Evolutionary conservation across 164 flowering plant genomes (phyloP), one percentile per base, ranked within the genome.

Genomic region (Tetrastigma voinierianum): DNA sequence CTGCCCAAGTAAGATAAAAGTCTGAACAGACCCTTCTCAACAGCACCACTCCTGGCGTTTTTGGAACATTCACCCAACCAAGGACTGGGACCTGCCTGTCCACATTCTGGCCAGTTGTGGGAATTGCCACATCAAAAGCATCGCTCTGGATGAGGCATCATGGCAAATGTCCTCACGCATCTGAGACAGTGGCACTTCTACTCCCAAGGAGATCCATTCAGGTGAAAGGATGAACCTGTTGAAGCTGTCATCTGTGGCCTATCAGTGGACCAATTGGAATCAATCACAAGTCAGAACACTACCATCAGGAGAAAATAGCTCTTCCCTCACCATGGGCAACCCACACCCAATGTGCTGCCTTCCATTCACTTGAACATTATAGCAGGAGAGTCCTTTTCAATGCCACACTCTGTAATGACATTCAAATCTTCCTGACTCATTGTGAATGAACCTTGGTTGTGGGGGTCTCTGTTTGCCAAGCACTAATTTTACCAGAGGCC

Each of bases 71-170:
- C 64, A 59, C n/a, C n/a, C 71, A 91, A 69, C 98, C 96, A 90
- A 10, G 98, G 97, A 70, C 98, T 91, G 1, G 98, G 97, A 16
- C 95, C 96, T 69, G 74, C 85, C 82, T 85, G 48, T 87, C 90
- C 59, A 90, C 87, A 46, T 83, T 59, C 95, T 95, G 95, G 98
- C 97, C 97, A 93, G 1, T n/a, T n/a, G n/a, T 1, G 98, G 97
- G 69, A 74, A 93, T 73, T 93, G 97, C 98, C 97, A 91, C 98
- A 91, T 91, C 73, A 91, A 64, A 91, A 91, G 81, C 98, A 90
- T 14, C 98, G 87, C 78, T 91, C 98, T 12, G 98, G 98, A 77
- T 94, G 98, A 80, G 97, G 97, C 98, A 91, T 94, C 96, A 94
- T 84, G 2, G 96, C 98, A 1, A 94, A 82, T 94, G 98, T 67